Evolutionary conservation across 371 early-diverging fungal genomes (phyloP).

Genomic region (Circinella umbellata): DNA sequence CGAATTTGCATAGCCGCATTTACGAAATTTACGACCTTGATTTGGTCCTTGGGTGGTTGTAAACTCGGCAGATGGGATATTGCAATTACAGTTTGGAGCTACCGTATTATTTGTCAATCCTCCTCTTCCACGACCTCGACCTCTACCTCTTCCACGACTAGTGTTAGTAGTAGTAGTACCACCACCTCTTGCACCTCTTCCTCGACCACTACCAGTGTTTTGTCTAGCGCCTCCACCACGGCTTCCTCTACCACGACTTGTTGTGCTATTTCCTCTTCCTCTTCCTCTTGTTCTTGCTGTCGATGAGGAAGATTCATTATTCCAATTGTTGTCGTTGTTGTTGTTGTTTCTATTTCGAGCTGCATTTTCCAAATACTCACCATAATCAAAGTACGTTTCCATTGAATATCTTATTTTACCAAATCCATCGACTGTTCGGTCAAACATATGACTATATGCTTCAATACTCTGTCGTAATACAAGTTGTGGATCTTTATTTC

Average conservation of each 20-base stretch:
- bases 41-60: background rate
- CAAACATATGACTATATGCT: slow-evolving; percentile 73
- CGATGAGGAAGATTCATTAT: background rate
- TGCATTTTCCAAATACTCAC: slow-evolving; percentile 21
- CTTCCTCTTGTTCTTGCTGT: background rate
- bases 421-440: slow-evolving; percentile 43
- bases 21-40: background rate
- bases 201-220: slow-evolving; percentile 5
- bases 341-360: background rate
- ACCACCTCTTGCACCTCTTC: background rate
- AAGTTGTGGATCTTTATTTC: slow-evolving; percentile 55
- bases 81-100: background rate
- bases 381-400: slow-evolving; percentile 38
- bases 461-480: slow-evolving; percentile 64
- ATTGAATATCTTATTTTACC: slow-evolving; percentile 51
- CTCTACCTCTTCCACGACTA: slow-evolving; percentile 12
- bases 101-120: background rate
- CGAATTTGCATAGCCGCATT: background rate
- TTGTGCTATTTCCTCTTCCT: background rate
- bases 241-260: slow-evolving; percentile 16
- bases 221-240: background rate
- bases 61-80: no score
- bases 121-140: slow-evolving; percentile 22
- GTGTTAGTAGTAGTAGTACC: background rate
- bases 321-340: background rate